Conservation (phyloP, 2,329 filamentous ascomycete species). For the Cadophora malorum region DNA sequence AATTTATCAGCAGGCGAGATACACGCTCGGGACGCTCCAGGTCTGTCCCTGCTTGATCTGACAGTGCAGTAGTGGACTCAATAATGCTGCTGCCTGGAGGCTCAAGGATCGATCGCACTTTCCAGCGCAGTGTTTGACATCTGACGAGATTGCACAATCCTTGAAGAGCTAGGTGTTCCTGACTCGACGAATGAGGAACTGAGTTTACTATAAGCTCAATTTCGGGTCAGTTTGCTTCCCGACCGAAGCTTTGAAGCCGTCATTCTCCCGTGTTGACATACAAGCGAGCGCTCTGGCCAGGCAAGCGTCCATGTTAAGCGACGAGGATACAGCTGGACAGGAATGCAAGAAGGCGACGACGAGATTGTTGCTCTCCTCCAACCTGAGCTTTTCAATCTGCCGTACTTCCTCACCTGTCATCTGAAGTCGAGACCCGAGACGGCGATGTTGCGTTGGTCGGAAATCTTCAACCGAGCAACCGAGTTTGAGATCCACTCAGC, state of each 20-base stretch:
- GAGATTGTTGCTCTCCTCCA: not conserved
- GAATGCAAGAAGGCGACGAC: not conserved
- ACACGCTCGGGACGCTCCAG: not conserved
- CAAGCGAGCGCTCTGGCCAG: not conserved
- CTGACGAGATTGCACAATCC: not conserved
- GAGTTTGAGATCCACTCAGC: not conserved
- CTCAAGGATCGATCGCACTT: not conserved
- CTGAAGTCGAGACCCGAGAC: not conserved
- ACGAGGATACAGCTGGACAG: not conserved
- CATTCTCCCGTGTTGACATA: not conserved
- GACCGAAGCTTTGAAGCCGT: not conserved
- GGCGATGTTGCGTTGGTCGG: not conserved
- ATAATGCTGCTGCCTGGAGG: not conserved
- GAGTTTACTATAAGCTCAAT: not conserved
- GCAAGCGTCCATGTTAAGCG: not conserved
- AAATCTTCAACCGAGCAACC: not conserved
- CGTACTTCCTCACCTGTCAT: not conserved
- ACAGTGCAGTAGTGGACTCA: not conserved
- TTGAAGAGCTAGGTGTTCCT: not conserved
- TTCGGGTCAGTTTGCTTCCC: not conserved
- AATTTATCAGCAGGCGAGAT: not conserved
- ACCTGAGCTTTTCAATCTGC: not conserved
- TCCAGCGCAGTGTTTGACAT: not conserved
- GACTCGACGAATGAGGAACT: not conserved
- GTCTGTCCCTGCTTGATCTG: not conserved